Base-by-base conservation (phyloP, 1,139 yeast species). In the Scheffersomyces stambukii region DNA sequence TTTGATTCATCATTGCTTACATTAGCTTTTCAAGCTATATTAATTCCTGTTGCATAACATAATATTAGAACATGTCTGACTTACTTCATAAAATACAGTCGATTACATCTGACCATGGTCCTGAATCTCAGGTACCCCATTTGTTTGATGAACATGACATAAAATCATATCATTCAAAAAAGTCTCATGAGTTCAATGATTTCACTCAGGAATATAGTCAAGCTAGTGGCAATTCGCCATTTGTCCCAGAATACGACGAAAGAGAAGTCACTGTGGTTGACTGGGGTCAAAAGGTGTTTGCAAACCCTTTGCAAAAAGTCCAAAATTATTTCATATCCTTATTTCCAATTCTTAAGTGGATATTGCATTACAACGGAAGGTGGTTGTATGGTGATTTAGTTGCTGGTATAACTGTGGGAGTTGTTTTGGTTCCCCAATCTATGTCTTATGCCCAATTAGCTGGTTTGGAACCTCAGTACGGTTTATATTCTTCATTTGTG, bases 361-460 rank as follows among this genome's bases (percentile, higher is more conserved):
- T 88, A 32, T 73, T 81, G 38, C 84, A 86, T 48, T 89, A 88
- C 57, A 89, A 89, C 49, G 49, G 66, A 10, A 69, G 70, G 25
- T 89, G 96, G 96, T 63, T 81, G 13, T 74, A 77, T 37, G 76
- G 89, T 26, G 97, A 89, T 56, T 57, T 88, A 38, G 78, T 88
- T 37, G 96, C 97, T 3, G 96, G 96, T 51, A 70, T 89, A 36
- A 84, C 96, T 3, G 95, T 88, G 9, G 96, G 96, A 25, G 79
- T 84, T 40, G 96, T 89, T 12, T 70, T 88, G 44, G 95, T 89
- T 17, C 96, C 97, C 3, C 97, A 89, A 57, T 80, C 93, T 6
- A 88, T 89, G 96, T 86, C 96, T 0, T 89, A 89, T 52, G 96
- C 96, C 7, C 79, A 75, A 49, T 64, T 89, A 38, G 97, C 97